These are phyloP conservation scores for Collybiopsis confluens DNA, from an alignment of 768 basidiomycete genomes.

Conservation along the genomic window DNA sequence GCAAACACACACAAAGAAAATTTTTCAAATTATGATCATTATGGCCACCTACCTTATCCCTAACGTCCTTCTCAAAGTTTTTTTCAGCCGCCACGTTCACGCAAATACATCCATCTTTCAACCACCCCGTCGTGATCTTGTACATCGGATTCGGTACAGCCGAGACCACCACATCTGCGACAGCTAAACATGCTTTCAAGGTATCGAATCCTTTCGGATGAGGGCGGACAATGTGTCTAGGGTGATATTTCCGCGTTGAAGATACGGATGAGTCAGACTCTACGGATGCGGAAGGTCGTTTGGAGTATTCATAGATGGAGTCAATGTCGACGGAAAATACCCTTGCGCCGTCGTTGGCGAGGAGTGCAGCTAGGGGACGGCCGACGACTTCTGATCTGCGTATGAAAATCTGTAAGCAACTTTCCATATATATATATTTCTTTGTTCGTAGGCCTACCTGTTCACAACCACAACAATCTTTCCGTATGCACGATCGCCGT, in stretches of 20 bases:
- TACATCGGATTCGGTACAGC: slow-evolving; percentile 85
- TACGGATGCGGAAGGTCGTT: slow-evolving; percentile 63
- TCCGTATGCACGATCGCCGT: slow-evolving; percentile 93
- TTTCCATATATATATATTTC: not conserved
- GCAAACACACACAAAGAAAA: not conserved
- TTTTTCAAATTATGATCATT: too few species aligned
- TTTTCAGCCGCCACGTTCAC: slow-evolving; percentile 93
- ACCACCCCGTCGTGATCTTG: slow-evolving; percentile 82
- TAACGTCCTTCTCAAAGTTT: slow-evolving; percentile 92
- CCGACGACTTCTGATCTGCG: slow-evolving; percentile 95
- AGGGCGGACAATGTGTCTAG: slow-evolving; percentile 78
- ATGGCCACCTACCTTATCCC: slow-evolving; percentile 70
- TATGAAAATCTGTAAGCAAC: slow-evolving; percentile 5
- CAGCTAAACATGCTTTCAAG: slow-evolving; percentile 73
- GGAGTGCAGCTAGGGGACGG: slow-evolving; percentile 89
- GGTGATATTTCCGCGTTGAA: slow-evolving; percentile 61
- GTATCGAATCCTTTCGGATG: slow-evolving; percentile 41
- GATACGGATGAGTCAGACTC: slow-evolving; percentile 24
- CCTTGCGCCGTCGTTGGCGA: slow-evolving; percentile 94
- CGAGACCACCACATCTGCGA: slow-evolving; percentile 91
- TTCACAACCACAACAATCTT: slow-evolving; percentile 94
- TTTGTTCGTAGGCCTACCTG: slow-evolving; percentile 42
- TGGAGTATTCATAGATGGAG: slow-evolving; percentile 95
- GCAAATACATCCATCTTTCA: slow-evolving; percentile 93
- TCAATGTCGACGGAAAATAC: slow-evolving; percentile 96